Percentiles rank a stretch among this genome's conserved stretches.
phyloP scores from a whole-genome alignment of 257 asterid species.

The Oldenlandia corymbosa region DNA sequence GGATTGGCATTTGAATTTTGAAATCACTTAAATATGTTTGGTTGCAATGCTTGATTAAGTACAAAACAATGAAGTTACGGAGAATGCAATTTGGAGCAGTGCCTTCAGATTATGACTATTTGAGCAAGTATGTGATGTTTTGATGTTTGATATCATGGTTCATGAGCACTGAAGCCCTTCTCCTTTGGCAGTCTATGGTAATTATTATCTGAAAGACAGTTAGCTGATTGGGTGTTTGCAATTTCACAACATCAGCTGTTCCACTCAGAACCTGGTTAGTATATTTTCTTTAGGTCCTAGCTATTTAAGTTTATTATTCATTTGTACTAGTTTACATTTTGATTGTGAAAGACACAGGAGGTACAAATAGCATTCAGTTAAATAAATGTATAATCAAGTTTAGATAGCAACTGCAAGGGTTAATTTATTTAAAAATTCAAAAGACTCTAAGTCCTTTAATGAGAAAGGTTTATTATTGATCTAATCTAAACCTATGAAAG shows the following conservation, averaged over 20 bases:
- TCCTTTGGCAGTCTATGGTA: conserved; percentile 70
- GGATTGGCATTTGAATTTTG: background rate
- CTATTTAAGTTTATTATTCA: background rate
- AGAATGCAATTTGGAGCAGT: background rate
- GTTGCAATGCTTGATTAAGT: background rate
- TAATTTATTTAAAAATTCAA: too few species aligned
- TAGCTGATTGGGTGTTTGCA: conserved; percentile 93
- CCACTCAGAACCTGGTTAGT: conserved; percentile 45
- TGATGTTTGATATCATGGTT: background rate
- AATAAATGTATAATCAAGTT: too few species aligned
- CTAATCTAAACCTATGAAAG: too few species aligned
- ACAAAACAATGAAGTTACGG: background rate
- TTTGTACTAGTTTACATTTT: background rate
- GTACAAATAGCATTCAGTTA: too few species aligned
- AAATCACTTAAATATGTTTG: background rate
- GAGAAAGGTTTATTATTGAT: too few species aligned
- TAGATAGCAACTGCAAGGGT: too few species aligned
- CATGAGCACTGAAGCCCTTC: background rate
- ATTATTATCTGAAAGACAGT: conserved; percentile 77
- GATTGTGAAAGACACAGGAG: background rate
- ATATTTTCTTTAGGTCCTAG: background rate
- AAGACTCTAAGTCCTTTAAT: too few species aligned
- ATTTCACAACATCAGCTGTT: conserved; percentile 76
- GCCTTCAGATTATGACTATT: background rate
- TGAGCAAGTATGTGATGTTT: background rate